Conservation (phyloP, 805 yeast species). For the Cyberlindnera bimundalis region DNA sequence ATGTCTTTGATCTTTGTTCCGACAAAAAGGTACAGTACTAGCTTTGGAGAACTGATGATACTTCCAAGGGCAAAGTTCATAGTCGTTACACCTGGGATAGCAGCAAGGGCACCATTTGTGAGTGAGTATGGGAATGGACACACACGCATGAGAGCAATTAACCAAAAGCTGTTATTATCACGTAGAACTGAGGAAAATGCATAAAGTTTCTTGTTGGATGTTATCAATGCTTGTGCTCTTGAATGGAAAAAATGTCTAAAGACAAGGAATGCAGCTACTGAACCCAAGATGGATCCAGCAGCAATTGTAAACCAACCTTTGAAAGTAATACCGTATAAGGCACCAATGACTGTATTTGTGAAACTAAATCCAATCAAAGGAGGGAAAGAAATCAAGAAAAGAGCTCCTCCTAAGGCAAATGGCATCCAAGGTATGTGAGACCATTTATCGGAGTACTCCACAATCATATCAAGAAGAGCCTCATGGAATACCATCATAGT, state of each 20-base stretch:
- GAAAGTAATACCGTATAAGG: conserved; percentile 72
- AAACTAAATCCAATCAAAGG: conserved; percentile 84
- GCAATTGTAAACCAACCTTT: conserved; percentile 79
- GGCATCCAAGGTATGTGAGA: conserved; percentile 32
- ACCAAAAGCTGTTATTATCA: conserved; percentile 63
- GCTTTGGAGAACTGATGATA: conserved; percentile 74
- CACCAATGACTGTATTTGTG: conserved; percentile 64
- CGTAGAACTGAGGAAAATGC: conserved; percentile 72
- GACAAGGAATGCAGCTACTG: conserved; percentile 65
- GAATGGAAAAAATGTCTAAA: conserved; percentile 57
- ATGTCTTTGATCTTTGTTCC: conserved; percentile 72
- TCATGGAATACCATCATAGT: conserved; percentile 21
- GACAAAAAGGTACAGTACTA: conserved; percentile 69
- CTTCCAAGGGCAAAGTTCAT: conserved; percentile 68
- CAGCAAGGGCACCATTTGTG: conserved; percentile 88
- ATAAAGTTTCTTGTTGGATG: conserved; percentile 59
- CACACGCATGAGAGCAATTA: conserved; percentile 69
- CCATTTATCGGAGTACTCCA: conserved; percentile 27
- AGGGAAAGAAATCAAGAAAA: conserved; percentile 79
- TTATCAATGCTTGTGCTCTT: conserved; percentile 58
- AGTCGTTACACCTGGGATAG: conserved; percentile 71
- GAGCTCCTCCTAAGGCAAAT: conserved; percentile 44
- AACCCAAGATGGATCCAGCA: conserved; percentile 65
- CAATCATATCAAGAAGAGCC: conserved; percentile 17
- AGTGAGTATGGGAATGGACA: conserved; percentile 94